phyloP scores from a whole-genome alignment of 2,329 filamentous ascomycete species.

The Aspergillus floridensis region DNA sequence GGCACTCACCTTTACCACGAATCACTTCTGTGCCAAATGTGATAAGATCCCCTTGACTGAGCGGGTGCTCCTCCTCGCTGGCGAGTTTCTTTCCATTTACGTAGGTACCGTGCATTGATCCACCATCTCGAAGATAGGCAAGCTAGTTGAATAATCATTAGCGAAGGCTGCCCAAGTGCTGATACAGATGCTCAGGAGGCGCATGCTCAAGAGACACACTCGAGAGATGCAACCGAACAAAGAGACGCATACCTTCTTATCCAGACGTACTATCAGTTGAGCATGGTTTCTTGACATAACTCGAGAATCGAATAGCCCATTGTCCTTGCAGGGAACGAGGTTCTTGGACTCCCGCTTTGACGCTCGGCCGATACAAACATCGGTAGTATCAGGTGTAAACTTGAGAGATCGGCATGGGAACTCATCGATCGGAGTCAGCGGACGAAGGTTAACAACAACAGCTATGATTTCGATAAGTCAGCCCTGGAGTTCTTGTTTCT shows the following conservation, averaged over 20 bases:
- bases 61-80: constrained; percentile 35
- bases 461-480: constrained; percentile 25
- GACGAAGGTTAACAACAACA: constrained; percentile 34
- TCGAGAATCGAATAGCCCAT: constrained; percentile 47
- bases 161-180: background rate
- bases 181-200: background rate
- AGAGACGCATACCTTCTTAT: constrained; percentile 26
- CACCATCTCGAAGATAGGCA: constrained; percentile 54
- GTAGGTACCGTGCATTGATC: constrained; percentile 62
- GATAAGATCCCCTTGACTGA: constrained; percentile 39
- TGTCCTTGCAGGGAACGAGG: constrained; percentile 35
- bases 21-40: constrained; percentile 52
- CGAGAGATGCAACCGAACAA: no score
- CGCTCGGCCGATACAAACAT: constrained; percentile 40
- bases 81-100: constrained; percentile 50
- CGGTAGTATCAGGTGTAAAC: constrained; percentile 27
- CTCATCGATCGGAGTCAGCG: constrained; percentile 25
- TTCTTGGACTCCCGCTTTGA: constrained; percentile 40
- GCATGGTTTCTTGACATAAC: constrained; percentile 50
- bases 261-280: constrained; percentile 28
- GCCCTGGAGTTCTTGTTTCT: background rate
- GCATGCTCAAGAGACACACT: background rate
- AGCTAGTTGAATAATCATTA: constrained; percentile 21
- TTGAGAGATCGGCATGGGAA: constrained; percentile 33
- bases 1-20: constrained; percentile 43